Evolutionary conservation across 2,329 filamentous ascomycete genomes (phyloP), one percentile per base, ranked within the genome.

Genomic region (Boeremia exigua): DNA sequence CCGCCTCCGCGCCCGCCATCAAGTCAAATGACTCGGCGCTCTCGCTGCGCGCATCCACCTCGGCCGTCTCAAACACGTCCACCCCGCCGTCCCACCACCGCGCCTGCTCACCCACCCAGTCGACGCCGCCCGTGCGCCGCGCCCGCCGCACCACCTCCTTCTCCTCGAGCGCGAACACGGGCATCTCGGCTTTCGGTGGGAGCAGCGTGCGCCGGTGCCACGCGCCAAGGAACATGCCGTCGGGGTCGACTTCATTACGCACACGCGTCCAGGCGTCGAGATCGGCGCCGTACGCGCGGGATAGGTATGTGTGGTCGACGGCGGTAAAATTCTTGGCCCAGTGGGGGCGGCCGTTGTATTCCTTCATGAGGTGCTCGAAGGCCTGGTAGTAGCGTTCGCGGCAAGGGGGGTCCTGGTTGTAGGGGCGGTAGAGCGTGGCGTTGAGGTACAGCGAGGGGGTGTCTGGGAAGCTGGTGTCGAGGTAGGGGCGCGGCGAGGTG

Each of bases 271-370:
- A 96, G 42, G 84, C 77, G 15, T 81, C 77, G 55, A 96, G 79
- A 43, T 88, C 79, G n/a, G 81, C 74, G 36, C 88, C 88, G 71
- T 95, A 96, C 74, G 91, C 86, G 1, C 75, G 73, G 55, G 85
- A 82, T 38, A 96, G 82, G 28, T 90, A 86, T 0, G 79, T 68
- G 10, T 84, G 82, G 5, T 80, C 77, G 4, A 84, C 81, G 8
- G 83, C 82, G 23, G 67, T 79, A 75, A 96, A 96, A 74, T 96
- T 96, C 82, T 96, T 96, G 7, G 92, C 92, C 91, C 92, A 96
- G 76, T 96, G 92, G 15, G 92, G 92, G 40, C 85, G 85, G 8
- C 89, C 92, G 48, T 89, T 90, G 65, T 96, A 80, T 39, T 96
- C 90, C 56, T 86, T 87, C 92, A 96, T 96, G 40, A 96, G 80